Percentiles rank a stretch among this genome's conserved stretches.
Evolutionary conservation across 2,329 filamentous ascomycete genomes (phyloP).

Genomic region (Mycosphaerella arachidis): DNA sequence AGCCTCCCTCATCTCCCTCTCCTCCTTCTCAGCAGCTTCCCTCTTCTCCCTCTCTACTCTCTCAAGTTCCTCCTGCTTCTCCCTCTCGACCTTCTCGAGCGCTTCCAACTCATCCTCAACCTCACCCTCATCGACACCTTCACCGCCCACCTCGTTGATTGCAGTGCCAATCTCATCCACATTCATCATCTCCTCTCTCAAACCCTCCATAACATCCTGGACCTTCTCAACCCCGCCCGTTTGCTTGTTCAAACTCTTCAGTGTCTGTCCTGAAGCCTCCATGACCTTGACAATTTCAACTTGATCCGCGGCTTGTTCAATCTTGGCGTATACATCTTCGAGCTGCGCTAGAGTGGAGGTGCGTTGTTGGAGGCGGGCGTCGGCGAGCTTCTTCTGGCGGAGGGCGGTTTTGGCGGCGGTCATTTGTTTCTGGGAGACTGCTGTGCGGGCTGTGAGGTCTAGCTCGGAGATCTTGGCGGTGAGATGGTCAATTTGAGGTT

Average conservation of each 20-base stretch:
- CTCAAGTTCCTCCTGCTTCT: slow-evolving; percentile 36
- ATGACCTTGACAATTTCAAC: slow-evolving; percentile 79
- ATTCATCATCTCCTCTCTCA: slow-evolving; percentile 73
- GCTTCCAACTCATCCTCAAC: slow-evolving; percentile 58
- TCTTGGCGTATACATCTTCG: slow-evolving; percentile 74
- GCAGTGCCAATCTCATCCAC: slow-evolving; percentile 78
- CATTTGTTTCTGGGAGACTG: slow-evolving; percentile 68
- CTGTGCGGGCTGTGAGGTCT: slow-evolving; percentile 59
- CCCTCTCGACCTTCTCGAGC: slow-evolving; percentile 68
- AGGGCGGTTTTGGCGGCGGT: slow-evolving; percentile 72
- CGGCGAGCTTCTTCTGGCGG: slow-evolving; percentile 75
- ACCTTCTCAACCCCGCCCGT: slow-evolving; percentile 73
- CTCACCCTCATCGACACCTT: slow-evolving; percentile 68
- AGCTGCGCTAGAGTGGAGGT: slow-evolving; percentile 72
- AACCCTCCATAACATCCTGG: slow-evolving; percentile 66
- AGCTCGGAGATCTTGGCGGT: slow-evolving; percentile 49
- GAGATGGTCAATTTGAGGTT: slow-evolving; percentile 62
- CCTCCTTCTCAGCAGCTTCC: slow-evolving; percentile 49
- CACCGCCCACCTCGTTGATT: slow-evolving; percentile 56
- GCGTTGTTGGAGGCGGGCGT: slow-evolving; percentile 66
- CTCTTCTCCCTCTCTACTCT: slow-evolving; percentile 42
- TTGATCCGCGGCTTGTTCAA: slow-evolving; percentile 81
- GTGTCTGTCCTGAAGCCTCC: slow-evolving; percentile 68
- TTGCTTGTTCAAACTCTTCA: slow-evolving; percentile 68
- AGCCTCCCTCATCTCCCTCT: slow-evolving; percentile 52